A percentile compares a stretch with the other conserved stretches of the same genome.
Evolutionary conservation across 768 basidiomycete species (phyloP).

Genomic region (Tulasnella sp.): DNA sequence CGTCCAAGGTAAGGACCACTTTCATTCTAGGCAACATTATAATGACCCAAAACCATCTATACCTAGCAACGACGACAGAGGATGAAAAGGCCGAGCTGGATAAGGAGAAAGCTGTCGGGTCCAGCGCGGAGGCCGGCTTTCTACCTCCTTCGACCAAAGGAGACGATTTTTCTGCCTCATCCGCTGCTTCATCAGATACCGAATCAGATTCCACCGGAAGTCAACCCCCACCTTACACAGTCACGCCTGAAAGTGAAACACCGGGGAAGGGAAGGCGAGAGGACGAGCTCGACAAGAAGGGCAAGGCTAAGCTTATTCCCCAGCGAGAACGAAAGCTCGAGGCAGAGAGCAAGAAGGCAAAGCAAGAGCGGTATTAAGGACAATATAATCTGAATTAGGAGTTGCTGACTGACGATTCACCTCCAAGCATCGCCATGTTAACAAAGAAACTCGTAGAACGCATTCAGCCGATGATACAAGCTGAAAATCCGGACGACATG

Average conservation of each 20-base stretch:
- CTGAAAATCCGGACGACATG: slow-evolving; percentile 75
- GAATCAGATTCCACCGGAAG: slow-evolving; percentile 37
- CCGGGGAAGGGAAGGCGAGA: slow-evolving; percentile 41
- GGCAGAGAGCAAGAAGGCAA: slow-evolving; percentile 72
- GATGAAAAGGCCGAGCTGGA: slow-evolving; percentile 91
- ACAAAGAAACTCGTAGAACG: slow-evolving; percentile 81
- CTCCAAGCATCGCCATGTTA: slow-evolving; percentile 46
- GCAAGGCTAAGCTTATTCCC: slow-evolving; percentile 58
- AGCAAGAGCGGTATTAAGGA: slow-evolving; percentile 60
- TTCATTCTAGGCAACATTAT: not conserved
- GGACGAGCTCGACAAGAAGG: slow-evolving; percentile 46
- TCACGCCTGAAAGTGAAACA: slow-evolving; percentile 38
- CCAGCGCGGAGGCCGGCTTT: slow-evolving; percentile 35
- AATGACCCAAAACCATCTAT: not conserved
- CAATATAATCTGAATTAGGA: not conserved
- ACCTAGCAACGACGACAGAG: slow-evolving; percentile 70
- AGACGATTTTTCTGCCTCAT: slow-evolving; percentile 15
- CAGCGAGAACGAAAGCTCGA: slow-evolving; percentile 88
- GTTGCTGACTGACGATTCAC: too few relatives aligned
- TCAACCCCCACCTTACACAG: slow-evolving; percentile 34
- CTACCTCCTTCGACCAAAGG: slow-evolving; percentile 37
- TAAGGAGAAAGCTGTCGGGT: slow-evolving; percentile 56
- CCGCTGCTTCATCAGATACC: not conserved
- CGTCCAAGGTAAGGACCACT: slow-evolving; percentile 51
- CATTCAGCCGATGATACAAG: slow-evolving; percentile 88